These are phyloP conservation scores for Rhizopogon roseolus DNA, from an alignment of 768 basidiomycete genomes.

Conservation along the genomic window DNA sequence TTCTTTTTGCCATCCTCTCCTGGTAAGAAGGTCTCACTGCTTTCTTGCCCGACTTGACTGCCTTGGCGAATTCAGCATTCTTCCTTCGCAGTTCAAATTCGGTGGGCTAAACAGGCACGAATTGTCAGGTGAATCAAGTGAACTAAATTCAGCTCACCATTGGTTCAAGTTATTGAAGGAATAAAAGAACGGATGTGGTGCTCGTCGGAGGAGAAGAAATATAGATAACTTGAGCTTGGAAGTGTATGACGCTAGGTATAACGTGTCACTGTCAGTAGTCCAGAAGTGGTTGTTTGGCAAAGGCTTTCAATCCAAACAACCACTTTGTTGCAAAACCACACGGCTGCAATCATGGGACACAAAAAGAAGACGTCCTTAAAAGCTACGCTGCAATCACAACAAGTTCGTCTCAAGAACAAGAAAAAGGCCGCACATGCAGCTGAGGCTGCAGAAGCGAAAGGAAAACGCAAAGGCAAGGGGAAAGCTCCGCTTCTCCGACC, in stretches of 20 bases:
- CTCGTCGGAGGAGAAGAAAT: neutral
- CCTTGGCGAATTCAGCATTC: constrained; percentile 76
- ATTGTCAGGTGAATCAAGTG: neutral
- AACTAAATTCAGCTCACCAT: constrained; percentile 26
- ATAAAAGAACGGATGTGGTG: constrained; percentile 25
- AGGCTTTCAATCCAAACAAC: constrained; percentile 26
- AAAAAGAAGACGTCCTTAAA: constrained; percentile 57
- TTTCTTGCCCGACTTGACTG: constrained; percentile 72
- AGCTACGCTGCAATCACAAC: constrained; percentile 63
- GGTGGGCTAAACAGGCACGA: constrained; percentile 48
- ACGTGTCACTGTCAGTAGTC: constrained; percentile 8
- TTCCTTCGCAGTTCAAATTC: constrained; percentile 79
- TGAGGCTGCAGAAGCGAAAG: constrained; percentile 34
- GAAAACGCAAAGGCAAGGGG: constrained; percentile 34
- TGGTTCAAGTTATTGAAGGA: neutral
- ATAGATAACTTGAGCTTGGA: neutral
- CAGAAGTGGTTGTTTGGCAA: constrained; percentile 19
- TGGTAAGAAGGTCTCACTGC: constrained; percentile 67
- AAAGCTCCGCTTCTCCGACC: constrained; percentile 30
- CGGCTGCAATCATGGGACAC: constrained; percentile 28
- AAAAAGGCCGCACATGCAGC: constrained; percentile 54
- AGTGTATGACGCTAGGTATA: constrained; percentile 2
- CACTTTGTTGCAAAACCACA: neutral
- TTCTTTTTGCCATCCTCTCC: constrained; percentile 65
- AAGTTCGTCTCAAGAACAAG: constrained; percentile 58